Evolutionary conservation across 768 basidiomycete species (phyloP), one percentile per base, ranked within the genome.

Genomic region (Chiua virens): DNA sequence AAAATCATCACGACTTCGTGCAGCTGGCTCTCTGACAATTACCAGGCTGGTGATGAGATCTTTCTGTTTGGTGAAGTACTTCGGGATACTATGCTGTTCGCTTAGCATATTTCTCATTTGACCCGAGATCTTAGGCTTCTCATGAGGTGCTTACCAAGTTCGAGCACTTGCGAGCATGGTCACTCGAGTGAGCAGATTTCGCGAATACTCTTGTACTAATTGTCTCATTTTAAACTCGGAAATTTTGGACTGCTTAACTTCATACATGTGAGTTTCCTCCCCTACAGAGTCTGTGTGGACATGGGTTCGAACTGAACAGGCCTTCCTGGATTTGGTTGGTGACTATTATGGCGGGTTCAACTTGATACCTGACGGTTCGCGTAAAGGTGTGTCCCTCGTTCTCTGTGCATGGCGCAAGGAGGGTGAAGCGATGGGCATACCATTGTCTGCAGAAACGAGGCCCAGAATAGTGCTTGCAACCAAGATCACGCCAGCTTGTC

Each of bases 131-230:
- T 8, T 27, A 77, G 76, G 76, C 4, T 78, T 75, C 54, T 77
- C 77, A 2, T 73, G 77, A 17, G 76, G 76, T 8, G 77, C 75
- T 14, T 78, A 75, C 52, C 76, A 77, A 57, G 73, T 70, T 5
- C 69, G 76, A 22, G 70, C 64, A 1, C 43, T 77, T 30, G 73
- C 76, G 3, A 77, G 63, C n/a, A 78, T 78, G 76, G 74, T 77
- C 18, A 50, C 71, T n/a, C 65, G 50, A 46, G 77, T 73, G 45
- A 44, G 61, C 2, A n/a, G 38, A 20, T 18, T 45, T 38, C n/a
- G 3, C 8, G 14, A 10, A 23, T 3, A 1, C 8, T 27, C 4
- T 8, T 25, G n/a, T n/a, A n/a, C 5, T 13, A 1, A 23, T 22
- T 7, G 5, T 3, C 6, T 6, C 35, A 23, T 42, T 11, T 28